Conservation (phyloP, 495 filamentous ascomycete species). For the Jackrogersella multiformis region DNA sequence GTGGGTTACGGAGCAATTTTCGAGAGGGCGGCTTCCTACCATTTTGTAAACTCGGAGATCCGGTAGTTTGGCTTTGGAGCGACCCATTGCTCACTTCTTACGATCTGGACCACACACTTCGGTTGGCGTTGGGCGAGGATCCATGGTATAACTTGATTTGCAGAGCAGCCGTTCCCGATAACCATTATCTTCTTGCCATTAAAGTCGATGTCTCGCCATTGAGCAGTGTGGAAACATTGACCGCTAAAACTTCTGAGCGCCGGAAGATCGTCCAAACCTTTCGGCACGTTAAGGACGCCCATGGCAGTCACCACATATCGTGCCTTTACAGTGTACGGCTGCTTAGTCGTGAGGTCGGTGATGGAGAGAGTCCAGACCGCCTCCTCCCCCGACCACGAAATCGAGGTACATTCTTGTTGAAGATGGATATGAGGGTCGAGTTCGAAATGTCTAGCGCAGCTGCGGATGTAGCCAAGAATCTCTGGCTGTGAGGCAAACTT, state of each 20-base stretch:
- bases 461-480: neutral
- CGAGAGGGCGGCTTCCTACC: neutral
- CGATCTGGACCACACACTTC: neutral
- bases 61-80: neutral
- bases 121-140: neutral
- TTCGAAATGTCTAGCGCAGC: neutral
- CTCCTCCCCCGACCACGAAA: neutral
- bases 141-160: neutral
- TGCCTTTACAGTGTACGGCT: neutral
- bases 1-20: no score
- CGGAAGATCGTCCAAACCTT: neutral
- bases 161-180: neutral
- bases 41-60: neutral
- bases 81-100: neutral
- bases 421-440: neutral
- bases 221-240: neutral
- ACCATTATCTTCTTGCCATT: neutral
- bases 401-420: neutral
- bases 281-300: neutral
- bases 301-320: neutral
- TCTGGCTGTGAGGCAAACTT: neutral
- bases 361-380: neutral
- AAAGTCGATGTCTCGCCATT: neutral
- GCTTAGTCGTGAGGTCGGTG: neutral
- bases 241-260: neutral